These are phyloP conservation scores for Guadua angustifolia DNA, from an alignment of 176 grass and related monocot species.

Conservation along the genomic window DNA sequence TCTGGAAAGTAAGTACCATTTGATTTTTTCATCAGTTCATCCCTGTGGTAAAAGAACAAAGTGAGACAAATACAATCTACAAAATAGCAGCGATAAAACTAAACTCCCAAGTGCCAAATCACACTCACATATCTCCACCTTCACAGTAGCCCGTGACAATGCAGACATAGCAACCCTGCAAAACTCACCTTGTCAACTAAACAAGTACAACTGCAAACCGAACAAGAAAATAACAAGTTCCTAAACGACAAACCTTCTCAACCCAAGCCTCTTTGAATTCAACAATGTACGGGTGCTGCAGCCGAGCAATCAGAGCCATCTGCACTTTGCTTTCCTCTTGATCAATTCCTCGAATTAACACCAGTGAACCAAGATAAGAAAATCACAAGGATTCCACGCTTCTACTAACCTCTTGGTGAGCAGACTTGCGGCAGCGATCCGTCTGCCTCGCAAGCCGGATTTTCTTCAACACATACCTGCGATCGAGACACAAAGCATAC, in stretches of 20 bases:
- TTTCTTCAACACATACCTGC: conserved; percentile 96
- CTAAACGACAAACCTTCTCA: conserved; percentile 63
- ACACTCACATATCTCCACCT: conserved; percentile 96
- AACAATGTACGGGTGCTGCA: conserved; percentile 95
- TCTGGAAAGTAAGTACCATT: conserved; percentile 87
- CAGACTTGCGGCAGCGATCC: conserved; percentile 82
- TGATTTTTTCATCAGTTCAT: conserved; percentile 91
- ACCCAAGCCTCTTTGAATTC: conserved; percentile 99
- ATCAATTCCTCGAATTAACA: background rate
- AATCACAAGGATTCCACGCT: background rate
- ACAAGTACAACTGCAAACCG: conserved; percentile 14
- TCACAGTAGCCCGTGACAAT: conserved; percentile 98
- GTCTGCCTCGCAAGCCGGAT: conserved; percentile 94
- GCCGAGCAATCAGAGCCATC: conserved; percentile 92
- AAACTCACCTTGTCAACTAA: conserved; percentile 43
- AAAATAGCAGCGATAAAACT: conserved; percentile 8
- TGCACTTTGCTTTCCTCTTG: conserved; percentile 41
- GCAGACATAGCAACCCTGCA: conserved; percentile 97
- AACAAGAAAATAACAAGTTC: conserved; percentile 17
- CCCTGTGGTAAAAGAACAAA: conserved; percentile 52
- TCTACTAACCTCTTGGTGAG: conserved; percentile 84
- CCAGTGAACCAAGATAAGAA: background rate
- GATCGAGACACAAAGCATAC: conserved; percentile 19
- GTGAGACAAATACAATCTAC: conserved; percentile 7
- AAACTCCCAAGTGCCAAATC: conserved; percentile 3